Base-by-base conservation (phyloP, 2,329 filamentous ascomycete genomes). In the Phoma sp. region DNA sequence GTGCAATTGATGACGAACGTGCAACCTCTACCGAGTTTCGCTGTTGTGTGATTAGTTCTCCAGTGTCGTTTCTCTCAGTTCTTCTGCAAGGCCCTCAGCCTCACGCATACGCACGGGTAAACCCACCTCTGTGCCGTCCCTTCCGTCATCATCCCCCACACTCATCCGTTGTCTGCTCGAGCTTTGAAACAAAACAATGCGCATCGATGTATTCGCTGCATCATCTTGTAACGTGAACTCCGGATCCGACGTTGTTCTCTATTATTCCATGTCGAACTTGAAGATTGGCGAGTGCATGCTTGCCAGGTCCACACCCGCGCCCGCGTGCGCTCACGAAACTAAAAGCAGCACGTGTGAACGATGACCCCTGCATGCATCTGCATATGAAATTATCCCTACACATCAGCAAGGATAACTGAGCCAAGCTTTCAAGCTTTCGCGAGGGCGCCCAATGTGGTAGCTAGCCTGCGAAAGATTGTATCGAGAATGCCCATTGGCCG, bases 361-460 rank as follows among this genome's bases (percentile, higher is more conserved):
- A 36, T n/a, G 8, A 32, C 36, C 52, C 52, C 36, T 55, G 52
- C 19, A 9, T 32, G n/a, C 52, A 50, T 46, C 45, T 55, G 52
- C 52, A 50, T 43, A 17, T 6, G 19, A 15, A 38, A 17, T 6
- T 22, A 13, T 36, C 52, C 45, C 36, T 37, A 40, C 17, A 44
- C 5, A 10, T 15, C 10, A 22, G 15, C 37, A 15, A 41, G 52
- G 52, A 32, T 38, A n/a, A n/a, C 33, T 12, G 3, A n/a, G 19
- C 40, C 36, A 55, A 55, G 52, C 52, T 46, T 55, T 46, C 15
- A 19, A 39, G 22, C 21, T 35, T 15, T 7, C 3, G n/a, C n/a
- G 6, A 7, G n/a, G n/a, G 15, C 15, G 10, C 31, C 37, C 12
- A 55, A 35, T 21, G 29, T 21, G 33, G 46, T 36, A 47, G 24